Base-by-base conservation (phyloP, 345 rosid genomes). In the Rhizophora apiculata region DNA sequence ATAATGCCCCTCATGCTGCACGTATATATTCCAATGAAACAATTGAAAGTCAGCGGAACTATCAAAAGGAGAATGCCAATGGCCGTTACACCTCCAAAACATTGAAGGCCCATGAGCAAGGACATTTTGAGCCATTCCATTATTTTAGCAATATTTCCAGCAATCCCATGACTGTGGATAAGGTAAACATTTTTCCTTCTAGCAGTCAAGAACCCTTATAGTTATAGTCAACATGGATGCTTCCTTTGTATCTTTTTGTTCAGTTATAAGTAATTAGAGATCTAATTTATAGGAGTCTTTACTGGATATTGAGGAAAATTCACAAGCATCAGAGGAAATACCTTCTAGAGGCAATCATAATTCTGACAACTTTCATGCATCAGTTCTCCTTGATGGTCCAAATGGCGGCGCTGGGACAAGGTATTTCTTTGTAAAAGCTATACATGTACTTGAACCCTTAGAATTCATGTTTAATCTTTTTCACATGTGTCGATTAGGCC, bases 321-420 rank as follows among this genome's bases (percentile, higher is more conserved):
- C 64, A 19, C 67, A 53, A 67, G 60, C 59, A 60, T 68, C 72
- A 46, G 82, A 82, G 67, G 74, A 76, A 73, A 62, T 58, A 55
- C 69, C 76, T 64, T 64, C 69, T 57, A 65, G 69, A 71, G 70
- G 53, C 70, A 76, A 73, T 68, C 58, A 67, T 22, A 36, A 54
- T 15, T 61, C 67, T 21, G 53, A 62, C 52, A 26, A 21, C 49
- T 60, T 31, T 20, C 32, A 31, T 57, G 62, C 69, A 67, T 73
- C 72, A 49, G 63, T 43, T 64, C 76, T 74, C 57, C 62, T 74
- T 37, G 71, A 51, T 70, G 80, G 68, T 34, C 73, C 77, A 60
- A 78, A 66, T 49, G 66, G 63, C 39, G 63, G 72, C 27, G 24
- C 65, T 67, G 82, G 57, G 72, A 68, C 80, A 76, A 79, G 85